Percentiles rank a stretch among this genome's conserved stretches.
These are phyloP conservation scores for Rhododendron griersonianum DNA, from an alignment of 148 eudicot genomes.

Conservation along the genomic window DNA sequence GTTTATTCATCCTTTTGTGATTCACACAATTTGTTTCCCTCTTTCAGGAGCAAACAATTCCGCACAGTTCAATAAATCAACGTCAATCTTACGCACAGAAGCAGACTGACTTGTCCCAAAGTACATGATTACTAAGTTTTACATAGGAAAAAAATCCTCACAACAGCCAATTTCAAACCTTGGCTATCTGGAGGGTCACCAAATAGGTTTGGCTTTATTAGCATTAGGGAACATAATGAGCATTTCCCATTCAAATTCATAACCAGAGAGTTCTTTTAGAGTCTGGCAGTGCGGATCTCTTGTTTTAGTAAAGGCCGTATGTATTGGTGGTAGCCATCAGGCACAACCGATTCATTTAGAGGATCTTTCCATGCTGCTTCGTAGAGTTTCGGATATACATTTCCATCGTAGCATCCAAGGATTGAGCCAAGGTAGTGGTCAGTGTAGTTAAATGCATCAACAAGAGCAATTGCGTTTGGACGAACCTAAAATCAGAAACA, in stretches of 20 bases:
- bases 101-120: background rate
- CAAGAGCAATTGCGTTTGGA: conserved; percentile 87
- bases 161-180: background rate
- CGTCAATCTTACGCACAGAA: background rate
- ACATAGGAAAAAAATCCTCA: background rate
- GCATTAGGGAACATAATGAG: background rate
- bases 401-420: conserved; percentile 90
- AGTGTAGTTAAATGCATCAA: conserved; percentile 87
- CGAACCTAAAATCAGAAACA: conserved; percentile 47
- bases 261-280: conserved; percentile 24
- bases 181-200: background rate
- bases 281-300: conserved; percentile 55
- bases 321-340: conserved; percentile 78
- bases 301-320: conserved; percentile 74
- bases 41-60: background rate
- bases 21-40: background rate
- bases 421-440: conserved; percentile 88
- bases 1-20: background rate
- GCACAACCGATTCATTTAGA: conserved; percentile 60
- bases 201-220: background rate
- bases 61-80: background rate
- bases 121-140: background rate
- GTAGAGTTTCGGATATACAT: conserved; percentile 87
- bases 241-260: background rate
- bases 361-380: conserved; percentile 95